These are phyloP conservation scores for Babesia sp. DNA, from an alignment of 169 alveolate genomes.

Conservation along the genomic window DNA sequence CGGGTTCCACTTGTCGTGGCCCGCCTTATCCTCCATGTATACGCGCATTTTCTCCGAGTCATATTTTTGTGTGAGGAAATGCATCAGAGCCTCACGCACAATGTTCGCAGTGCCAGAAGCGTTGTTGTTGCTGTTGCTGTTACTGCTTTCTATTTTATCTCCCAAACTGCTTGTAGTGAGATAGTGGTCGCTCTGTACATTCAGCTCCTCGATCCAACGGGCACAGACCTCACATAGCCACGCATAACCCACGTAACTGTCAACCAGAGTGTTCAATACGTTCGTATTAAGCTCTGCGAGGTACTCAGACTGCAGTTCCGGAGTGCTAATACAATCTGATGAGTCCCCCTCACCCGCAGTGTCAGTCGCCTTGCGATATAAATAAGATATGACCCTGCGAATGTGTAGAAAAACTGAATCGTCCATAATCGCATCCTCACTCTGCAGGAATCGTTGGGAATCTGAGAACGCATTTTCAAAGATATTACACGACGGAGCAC, in stretches of 20 bases:
- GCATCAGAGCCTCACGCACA: slow-evolving; percentile 76
- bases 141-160: slow-evolving; percentile 8
- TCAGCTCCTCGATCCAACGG: slow-evolving; percentile 62
- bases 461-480: slow-evolving; percentile 11
- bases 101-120: slow-evolving; percentile 4
- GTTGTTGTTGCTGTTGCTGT: background rate
- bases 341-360: background rate
- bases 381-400: slow-evolving; percentile 71
- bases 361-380: slow-evolving; percentile 35
- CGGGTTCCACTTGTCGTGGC: slow-evolving; percentile 85
- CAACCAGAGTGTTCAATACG: slow-evolving; percentile 72
- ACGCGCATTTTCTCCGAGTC: slow-evolving; percentile 79
- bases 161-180: slow-evolving; percentile 5
- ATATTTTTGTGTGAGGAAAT: slow-evolving; percentile 74
- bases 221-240: slow-evolving; percentile 77
- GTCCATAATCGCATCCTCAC: slow-evolving; percentile 76
- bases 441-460: slow-evolving; percentile 46
- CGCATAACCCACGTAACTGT: slow-evolving; percentile 77
- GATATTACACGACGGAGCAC: background rate
- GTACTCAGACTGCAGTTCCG: slow-evolving; percentile 45
- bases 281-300: slow-evolving; percentile 68
- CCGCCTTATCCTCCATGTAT: slow-evolving; percentile 83
- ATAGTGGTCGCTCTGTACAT: slow-evolving; percentile 12
- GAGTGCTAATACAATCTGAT: background rate
- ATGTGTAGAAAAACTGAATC: slow-evolving; percentile 71